phyloP scores from a whole-genome alignment of 2,329 filamentous ascomycete species.

The Tolypocladium album region DNA sequence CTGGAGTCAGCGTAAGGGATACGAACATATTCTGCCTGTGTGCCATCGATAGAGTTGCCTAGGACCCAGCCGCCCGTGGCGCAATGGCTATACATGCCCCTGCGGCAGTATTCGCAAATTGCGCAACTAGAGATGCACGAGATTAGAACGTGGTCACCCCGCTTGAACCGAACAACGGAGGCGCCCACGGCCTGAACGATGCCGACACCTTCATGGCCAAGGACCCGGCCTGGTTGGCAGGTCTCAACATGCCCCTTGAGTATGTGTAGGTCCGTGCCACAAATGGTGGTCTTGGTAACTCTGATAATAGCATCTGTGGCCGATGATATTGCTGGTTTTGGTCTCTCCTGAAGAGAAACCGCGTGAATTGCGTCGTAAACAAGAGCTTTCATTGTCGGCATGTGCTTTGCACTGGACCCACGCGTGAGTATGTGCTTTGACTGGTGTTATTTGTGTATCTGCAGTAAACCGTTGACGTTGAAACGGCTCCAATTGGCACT shows the following conservation, averaged over 20 bases:
- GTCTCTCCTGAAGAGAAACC: constrained; percentile 27
- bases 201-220: constrained; percentile 45
- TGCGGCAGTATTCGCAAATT: constrained; percentile 37
- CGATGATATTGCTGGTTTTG: constrained; percentile 27
- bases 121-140: constrained; percentile 40
- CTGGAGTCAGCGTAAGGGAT: constrained; percentile 38
- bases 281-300: constrained; percentile 37
- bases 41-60: constrained; percentile 41
- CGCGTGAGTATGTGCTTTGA: no score
- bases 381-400: constrained; percentile 32
- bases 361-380: constrained; percentile 25
- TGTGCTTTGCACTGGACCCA: no score
- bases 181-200: constrained; percentile 32
- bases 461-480: no score
- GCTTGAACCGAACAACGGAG: constrained; percentile 32
- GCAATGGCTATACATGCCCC: constrained; percentile 42
- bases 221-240: constrained; percentile 29
- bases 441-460: no score
- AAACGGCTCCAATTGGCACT: no score
- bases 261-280: constrained; percentile 46
- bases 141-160: constrained; percentile 41
- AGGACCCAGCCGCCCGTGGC: constrained; percentile 42
- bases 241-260: constrained; percentile 40
- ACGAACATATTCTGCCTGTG: constrained; percentile 45
- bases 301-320: constrained; percentile 39